Base-by-base conservation (phyloP, 306 rosid genomes). In the Elaeagnus macrophylla region DNA sequence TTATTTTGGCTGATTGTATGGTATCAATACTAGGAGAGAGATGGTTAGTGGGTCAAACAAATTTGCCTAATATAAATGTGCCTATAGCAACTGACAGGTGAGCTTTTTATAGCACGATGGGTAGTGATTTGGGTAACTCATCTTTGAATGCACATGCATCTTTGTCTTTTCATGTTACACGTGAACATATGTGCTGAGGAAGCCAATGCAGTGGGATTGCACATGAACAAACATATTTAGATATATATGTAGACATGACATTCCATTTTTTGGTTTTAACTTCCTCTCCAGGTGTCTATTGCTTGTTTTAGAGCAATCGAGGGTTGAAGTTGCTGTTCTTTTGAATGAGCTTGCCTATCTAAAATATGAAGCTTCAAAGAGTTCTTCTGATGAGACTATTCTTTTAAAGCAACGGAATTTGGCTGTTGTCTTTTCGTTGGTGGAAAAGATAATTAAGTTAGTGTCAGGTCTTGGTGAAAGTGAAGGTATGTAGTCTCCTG, bases 241-340 rank as follows among this genome's bases (percentile, higher is more conserved):
- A 39, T 38, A 32, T 61, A 37, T 56, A 46, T 35, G 15, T 7
- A 13, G 57, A 20, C 8, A 51, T 51, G 51, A 68, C 48, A 12
- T 12, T 76, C 60, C 58, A 12, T 62, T 67, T 60, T 64, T 72
- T 60, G 13, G 64, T 57, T 53, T 61, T n/a, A 12, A 48, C 37
- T 37, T 70, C 17, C 16, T 13, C 51, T 54, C 53, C 71, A 91
- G 97, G 91, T 86, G 95, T 64, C 80, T 86, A 62, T 74, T 91
- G 72, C 93, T 91, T 70, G 85, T 91, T 69, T 67, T 91, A 69
- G 95, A 82, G 87, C 95, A 91, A 67, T 84, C 96, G 12, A 81
- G 95, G 75, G 91, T 86, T 67, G 97, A 91, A 83, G 80, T 91
- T 67, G 95, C 95, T 19, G 96, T 91, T 69, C 77, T 86, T 65